These are phyloP conservation scores for Pyrenophora graminea DNA, from an alignment of 2,329 filamentous ascomycete genomes.

Conservation along the genomic window DNA sequence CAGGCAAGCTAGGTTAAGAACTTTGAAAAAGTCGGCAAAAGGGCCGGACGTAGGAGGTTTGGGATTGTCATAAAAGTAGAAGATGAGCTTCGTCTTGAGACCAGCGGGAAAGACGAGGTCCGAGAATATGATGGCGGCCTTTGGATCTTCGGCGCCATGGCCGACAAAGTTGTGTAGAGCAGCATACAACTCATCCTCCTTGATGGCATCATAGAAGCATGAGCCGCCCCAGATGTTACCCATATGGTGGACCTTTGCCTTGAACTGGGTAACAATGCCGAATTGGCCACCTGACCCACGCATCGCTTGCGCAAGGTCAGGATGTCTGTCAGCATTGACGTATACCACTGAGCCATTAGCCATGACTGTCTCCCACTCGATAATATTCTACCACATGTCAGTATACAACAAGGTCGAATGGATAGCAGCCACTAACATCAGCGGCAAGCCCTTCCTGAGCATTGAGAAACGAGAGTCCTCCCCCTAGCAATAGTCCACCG, in stretches of 20 bases:
- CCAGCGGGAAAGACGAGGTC: constrained; percentile 15
- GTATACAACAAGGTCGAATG: background rate
- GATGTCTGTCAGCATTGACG: constrained; percentile 27
- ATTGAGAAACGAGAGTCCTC: constrained; percentile 31
- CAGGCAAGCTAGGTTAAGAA: constrained; percentile 25
- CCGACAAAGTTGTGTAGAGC: constrained; percentile 42
- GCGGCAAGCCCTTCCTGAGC: constrained; percentile 31
- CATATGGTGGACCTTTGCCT: constrained; percentile 26
- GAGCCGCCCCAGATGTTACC: constrained; percentile 48
- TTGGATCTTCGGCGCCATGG: constrained; percentile 28
- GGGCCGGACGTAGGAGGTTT: constrained; percentile 35
- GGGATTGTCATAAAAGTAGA: constrained; percentile 31
- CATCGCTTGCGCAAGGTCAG: constrained; percentile 43
- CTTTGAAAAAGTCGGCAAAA: constrained; percentile 42
- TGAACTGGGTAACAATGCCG: constrained; percentile 36
- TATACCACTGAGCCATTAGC: constrained; percentile 37
- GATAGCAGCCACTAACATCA: constrained; percentile 22
- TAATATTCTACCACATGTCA: constrained; percentile 28
- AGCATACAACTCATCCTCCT: constrained; percentile 37
- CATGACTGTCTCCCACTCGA: constrained; percentile 40
- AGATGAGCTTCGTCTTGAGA: constrained; percentile 16
- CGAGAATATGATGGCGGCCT: constrained; percentile 30
- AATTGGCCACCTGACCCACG: constrained; percentile 33
- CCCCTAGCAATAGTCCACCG: constrained; percentile 24
- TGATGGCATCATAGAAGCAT: constrained; percentile 36